Base-by-base conservation (phyloP, 192 early-diverging fungal genomes). In the Martensiomyces pterosporus region DNA sequence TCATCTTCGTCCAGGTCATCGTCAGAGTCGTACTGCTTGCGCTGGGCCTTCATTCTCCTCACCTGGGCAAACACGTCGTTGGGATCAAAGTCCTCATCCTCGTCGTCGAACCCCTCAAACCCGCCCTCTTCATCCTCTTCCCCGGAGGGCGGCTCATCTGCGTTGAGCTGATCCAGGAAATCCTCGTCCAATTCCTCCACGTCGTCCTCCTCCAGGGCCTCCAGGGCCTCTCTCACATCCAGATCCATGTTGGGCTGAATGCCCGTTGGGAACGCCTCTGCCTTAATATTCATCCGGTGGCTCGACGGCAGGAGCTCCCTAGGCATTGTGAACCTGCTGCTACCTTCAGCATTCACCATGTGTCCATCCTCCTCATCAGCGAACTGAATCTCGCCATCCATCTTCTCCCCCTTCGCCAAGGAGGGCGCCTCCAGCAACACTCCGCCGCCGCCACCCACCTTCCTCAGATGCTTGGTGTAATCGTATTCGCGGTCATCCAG, bases 401-500 rank as follows among this genome's bases (percentile, higher is more conserved):
- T 71, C 42, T 85, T 84, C 16, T 74, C 72, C 35, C 64, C 61
- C 21, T 70, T 71, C 9, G 73, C 15, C 4, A 5, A 5, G 14
- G 39, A 41, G n/a, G 65, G 48, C 60, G 32, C 89, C 46, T 87
- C 82, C 41, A 99, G 55, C 39, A 91, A 82, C 33, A 95, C 84
- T 18, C 86, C 91, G 22, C 76, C 78, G 19, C 86, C 76, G 12
- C 73, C 69, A 15, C 94, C 94, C 16, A 97, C 90, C 23, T 75
- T 61, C 32, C 84, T 85, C 60, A 99, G 78, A 49, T 99, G 94
- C 76, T 96, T 81, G 47, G 85, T 81, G 70, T 99, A 98, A 67
- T 99, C 89, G 67, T 97, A 99, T 26, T 90, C 79, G 43, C 81
- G 76, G 66, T 99, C 92, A 50, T 89, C 87, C 64, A 89, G 91